Evolutionary conservation across 768 basidiomycete genomes (phyloP).

Genomic region (Boletus huronensis): DNA sequence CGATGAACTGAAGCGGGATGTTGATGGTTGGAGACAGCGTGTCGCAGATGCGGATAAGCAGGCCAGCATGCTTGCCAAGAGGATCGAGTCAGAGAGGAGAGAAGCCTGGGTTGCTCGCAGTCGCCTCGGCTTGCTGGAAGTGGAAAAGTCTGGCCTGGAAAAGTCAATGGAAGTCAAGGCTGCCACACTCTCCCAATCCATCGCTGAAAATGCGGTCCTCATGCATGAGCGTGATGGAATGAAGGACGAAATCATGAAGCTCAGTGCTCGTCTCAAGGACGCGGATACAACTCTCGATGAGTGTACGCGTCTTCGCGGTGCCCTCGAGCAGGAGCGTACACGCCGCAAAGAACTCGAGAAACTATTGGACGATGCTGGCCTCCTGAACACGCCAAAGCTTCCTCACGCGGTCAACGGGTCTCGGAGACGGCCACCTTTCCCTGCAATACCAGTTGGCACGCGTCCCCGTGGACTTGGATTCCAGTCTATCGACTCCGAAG

Average conservation of each 20-base stretch:
- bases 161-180: slow-evolving; percentile 41
- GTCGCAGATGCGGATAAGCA: slow-evolving; percentile 76
- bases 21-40: slow-evolving; percentile 80
- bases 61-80: slow-evolving; percentile 56
- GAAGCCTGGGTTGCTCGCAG: slow-evolving; percentile 87
- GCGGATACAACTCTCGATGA: slow-evolving; percentile 23
- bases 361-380: slow-evolving; percentile 44
- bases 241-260: slow-evolving; percentile 28
- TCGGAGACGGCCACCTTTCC: slow-evolving; percentile 13
- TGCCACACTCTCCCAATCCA: slow-evolving; percentile 28
- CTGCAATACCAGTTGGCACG: slow-evolving; percentile 24
- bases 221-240: slow-evolving; percentile 28
- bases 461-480: slow-evolving; percentile 48
- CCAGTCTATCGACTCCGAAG: slow-evolving; percentile 61
- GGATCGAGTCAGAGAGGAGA: slow-evolving; percentile 73
- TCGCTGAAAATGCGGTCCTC: slow-evolving; percentile 25
- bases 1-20: slow-evolving; percentile 84
- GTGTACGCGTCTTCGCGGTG: slow-evolving; percentile 24
- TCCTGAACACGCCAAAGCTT: slow-evolving; percentile 45
- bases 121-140: slow-evolving; percentile 58
- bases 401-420: slow-evolving; percentile 13
- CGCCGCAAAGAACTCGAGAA: slow-evolving; percentile 49
- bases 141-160: slow-evolving; percentile 59
- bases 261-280: slow-evolving; percentile 32
- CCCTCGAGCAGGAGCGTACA: slow-evolving; percentile 40